Conservation (phyloP, 1,139 yeast species). For the Geotrichum carabidarum region DNA sequence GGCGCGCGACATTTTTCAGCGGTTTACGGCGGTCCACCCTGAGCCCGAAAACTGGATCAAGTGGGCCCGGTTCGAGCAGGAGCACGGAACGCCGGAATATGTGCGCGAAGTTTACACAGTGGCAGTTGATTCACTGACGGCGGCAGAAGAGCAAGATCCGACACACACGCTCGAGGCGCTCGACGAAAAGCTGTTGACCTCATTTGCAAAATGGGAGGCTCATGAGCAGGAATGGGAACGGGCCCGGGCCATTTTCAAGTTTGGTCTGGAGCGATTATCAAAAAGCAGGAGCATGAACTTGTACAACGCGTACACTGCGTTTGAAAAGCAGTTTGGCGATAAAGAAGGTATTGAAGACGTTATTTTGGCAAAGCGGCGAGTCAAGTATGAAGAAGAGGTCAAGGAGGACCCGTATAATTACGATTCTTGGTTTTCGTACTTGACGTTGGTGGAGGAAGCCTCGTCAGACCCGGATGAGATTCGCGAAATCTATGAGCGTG, state of each 20-base stretch:
- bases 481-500: conserved; percentile 44
- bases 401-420: conserved; percentile 51
- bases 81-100: conserved; percentile 45
- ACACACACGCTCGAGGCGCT: conserved; percentile 28
- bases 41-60: conserved; percentile 57
- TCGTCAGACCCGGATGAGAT: conserved; percentile 32
- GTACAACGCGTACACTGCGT: conserved; percentile 49
- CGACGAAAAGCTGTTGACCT: conserved; percentile 42
- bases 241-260: conserved; percentile 55
- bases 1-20: conserved; percentile 53
- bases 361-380: conserved; percentile 50
- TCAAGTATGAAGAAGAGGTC: conserved; percentile 50
- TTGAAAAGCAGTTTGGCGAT: conserved; percentile 63
- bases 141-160: conserved; percentile 24
- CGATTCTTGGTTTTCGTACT: conserved; percentile 77
- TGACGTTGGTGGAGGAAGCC: conserved; percentile 46
- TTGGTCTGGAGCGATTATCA: conserved; percentile 49
- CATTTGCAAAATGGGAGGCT: conserved; percentile 75
- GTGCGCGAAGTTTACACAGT: conserved; percentile 62
- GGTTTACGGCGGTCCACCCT: conserved; percentile 54
- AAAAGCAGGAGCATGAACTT: conserved; percentile 41
- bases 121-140: conserved; percentile 53
- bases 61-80: conserved; percentile 58
- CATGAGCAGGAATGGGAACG: conserved; percentile 59
- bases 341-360: conserved; percentile 50